phyloP scores from a whole-genome alignment of 2,329 filamentous ascomycete species.

The Trichoderma hamatum region DNA sequence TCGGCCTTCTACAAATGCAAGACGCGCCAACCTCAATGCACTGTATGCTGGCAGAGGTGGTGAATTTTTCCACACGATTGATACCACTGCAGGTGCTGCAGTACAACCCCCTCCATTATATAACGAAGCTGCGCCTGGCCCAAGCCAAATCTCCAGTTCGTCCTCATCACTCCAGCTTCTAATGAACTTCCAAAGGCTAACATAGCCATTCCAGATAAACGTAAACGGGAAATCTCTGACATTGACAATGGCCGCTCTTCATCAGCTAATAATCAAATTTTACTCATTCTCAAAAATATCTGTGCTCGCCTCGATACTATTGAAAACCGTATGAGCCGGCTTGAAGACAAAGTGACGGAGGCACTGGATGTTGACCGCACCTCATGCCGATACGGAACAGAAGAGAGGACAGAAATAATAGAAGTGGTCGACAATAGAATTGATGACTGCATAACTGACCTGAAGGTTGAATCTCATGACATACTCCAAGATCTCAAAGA shows the following conservation, averaged over 20 bases:
- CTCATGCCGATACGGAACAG: neutral
- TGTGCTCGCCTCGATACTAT: neutral
- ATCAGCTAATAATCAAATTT: neutral
- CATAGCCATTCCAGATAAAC: neutral
- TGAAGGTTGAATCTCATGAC: neutral
- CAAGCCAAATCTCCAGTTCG: neutral
- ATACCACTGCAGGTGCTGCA: neutral
- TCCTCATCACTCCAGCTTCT: neutral
- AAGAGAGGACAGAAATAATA: neutral
- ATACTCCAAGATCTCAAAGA: neutral
- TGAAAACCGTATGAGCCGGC: neutral
- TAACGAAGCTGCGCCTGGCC: neutral
- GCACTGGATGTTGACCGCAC: neutral
- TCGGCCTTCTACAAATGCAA: neutral
- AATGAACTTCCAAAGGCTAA: neutral
- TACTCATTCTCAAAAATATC: neutral
- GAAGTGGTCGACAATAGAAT: constrained; percentile 3
- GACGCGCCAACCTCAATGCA: neutral
- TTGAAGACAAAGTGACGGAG: constrained; percentile 7
- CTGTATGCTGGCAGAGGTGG: constrained; percentile 4
- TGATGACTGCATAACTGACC: constrained; percentile 1
- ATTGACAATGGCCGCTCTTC: neutral
- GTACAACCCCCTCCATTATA: neutral
- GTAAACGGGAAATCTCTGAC: neutral
- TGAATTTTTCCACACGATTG: neutral